Conservation (phyloP, 805 yeast species). For the Torulaspora gathmanii region DNA sequence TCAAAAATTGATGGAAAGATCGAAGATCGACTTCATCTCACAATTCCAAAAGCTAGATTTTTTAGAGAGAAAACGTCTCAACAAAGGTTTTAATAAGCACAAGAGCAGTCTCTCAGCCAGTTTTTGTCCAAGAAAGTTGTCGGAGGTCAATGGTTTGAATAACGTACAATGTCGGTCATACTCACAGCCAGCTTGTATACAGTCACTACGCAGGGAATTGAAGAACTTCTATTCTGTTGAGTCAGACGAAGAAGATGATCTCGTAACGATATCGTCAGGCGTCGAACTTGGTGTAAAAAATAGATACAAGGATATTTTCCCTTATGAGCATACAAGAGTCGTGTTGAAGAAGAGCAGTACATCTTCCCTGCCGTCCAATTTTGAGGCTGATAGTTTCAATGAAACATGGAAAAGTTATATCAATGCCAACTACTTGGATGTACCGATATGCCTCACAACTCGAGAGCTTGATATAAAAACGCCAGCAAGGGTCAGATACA, state of each 20-base stretch:
- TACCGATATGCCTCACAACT: conserved; percentile 19
- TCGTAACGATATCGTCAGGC: conserved; percentile 57
- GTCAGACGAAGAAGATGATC: conserved; percentile 23
- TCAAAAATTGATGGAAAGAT: conserved; percentile 24
- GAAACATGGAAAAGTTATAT: conserved; percentile 55
- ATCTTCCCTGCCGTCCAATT: not conserved
- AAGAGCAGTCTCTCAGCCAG: conserved; percentile 33
- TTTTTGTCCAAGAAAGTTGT: conserved; percentile 68
- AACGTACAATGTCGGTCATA: conserved; percentile 18
- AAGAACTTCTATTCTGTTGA: conserved; percentile 13
- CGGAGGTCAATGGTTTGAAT: not conserved
- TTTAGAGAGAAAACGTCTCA: conserved; percentile 63
- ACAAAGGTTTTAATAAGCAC: conserved; percentile 30
- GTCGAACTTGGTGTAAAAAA: conserved; percentile 78
- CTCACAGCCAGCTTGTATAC: conserved; percentile 21
- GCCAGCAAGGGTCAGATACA: conserved; percentile 45
- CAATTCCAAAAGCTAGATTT: conserved; percentile 64
- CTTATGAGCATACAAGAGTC: conserved; percentile 83
- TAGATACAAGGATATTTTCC: conserved; percentile 82
- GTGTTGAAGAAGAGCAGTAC: conserved; percentile 38
- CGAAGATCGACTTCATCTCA: conserved; percentile 36
- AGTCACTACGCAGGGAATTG: conserved; percentile 1
- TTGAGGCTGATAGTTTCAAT: conserved; percentile 13
- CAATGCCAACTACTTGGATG: conserved; percentile 71
- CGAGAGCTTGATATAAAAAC: conserved; percentile 18